Percentiles rank a stretch among this genome's conserved stretches.
Conservation (phyloP, 2,329 filamentous ascomycete species). For the Fusarium udum region DNA sequence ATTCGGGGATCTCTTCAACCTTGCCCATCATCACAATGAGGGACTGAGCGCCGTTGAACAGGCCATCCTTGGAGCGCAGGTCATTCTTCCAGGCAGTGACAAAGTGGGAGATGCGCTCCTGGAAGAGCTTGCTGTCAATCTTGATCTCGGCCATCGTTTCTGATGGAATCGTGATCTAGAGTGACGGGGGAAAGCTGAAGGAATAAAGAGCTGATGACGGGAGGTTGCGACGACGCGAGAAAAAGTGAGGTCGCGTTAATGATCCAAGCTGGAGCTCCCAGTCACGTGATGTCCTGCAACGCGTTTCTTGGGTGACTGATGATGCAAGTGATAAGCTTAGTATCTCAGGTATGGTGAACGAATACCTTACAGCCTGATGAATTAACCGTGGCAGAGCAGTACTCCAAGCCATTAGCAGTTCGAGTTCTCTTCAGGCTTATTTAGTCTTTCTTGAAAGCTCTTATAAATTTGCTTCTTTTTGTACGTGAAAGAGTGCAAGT, state of each 20-base stretch:
- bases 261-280: constrained; percentile 40
- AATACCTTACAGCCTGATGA: not conserved
- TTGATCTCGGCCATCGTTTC: constrained; percentile 81
- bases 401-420: not conserved
- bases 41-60: constrained; percentile 87
- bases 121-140: constrained; percentile 93
- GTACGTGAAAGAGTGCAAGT: not conserved
- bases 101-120: constrained; percentile 89
- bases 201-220: constrained; percentile 39
- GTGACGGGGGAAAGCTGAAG: constrained; percentile 36
- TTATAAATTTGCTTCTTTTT: not conserved
- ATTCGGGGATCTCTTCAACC: constrained; percentile 85
- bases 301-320: constrained; percentile 30
- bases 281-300: constrained; percentile 50
- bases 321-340: constrained; percentile 32
- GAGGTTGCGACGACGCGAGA: constrained; percentile 50
- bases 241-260: constrained; percentile 57
- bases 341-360: not conserved
- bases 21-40: constrained; percentile 95
- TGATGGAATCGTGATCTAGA: constrained; percentile 46
- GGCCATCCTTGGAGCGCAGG: constrained; percentile 84
- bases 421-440: not conserved
- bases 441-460: too few relatives aligned
- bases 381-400: not conserved
- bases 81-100: constrained; percentile 95